Base-by-base conservation (phyloP, 768 basidiomycete genomes). In the Lepiota venenata region DNA sequence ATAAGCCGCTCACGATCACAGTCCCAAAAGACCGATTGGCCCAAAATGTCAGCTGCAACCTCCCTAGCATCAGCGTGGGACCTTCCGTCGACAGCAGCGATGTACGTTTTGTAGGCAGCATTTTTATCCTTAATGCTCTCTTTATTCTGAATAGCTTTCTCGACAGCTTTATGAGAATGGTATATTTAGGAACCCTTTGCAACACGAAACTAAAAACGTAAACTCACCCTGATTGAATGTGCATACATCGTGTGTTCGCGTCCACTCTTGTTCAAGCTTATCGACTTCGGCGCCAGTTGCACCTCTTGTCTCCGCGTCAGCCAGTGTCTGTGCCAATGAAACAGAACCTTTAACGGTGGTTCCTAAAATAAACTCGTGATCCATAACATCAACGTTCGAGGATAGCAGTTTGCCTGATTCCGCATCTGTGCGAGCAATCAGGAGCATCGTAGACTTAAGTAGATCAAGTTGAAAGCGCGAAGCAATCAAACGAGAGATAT, bases 381-480 rank as follows among this genome's bases (percentile, higher is more conserved):
- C 95, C 27, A 77, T 75, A 44, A 81, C 68, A 64, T 97, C 95
- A 27, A 96, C 78, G 47, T 85, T 92, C 20, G 88, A 89, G 5
- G 89, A 88, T 53, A 98, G 77, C 35, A 96, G 82, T 66, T 85
- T 88, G 41, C 81, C 91, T 15, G 87, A 89, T 69, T 96, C 91
- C 18, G 93, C 86, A 66, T 98, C 95, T 1, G 94, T 95, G 47
- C 95, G 85, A 10, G 93, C 93, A 56, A 98, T 92, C 58, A 93
- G 71, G 38, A 93, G 80, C 85, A 92, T 91, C 3, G 90, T 88
- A 53, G 85, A 87, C 65, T 91, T 88, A 63, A 97, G 77, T 55
- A 98, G 76, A 68, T 98, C 95, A 55, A 93, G 80, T 72, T 96
- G 93, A 74, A 95, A 92, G 16, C 93, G 85, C 25, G 92, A 79